Base-by-base conservation (phyloP, 495 filamentous ascomycete genomes). In the Podospora appendiculata region DNA sequence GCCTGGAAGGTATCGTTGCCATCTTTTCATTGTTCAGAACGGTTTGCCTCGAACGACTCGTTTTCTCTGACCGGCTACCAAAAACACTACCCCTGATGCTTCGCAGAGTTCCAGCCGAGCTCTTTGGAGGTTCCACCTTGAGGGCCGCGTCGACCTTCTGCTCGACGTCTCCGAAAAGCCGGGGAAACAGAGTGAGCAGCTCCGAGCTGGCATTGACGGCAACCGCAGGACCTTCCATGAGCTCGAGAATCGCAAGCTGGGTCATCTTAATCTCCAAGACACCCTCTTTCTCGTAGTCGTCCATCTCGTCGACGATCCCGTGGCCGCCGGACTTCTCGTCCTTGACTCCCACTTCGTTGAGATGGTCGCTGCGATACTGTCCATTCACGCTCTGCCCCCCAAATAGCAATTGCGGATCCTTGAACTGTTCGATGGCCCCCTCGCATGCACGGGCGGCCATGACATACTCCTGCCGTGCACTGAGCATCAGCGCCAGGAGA, bases 201-300 rank as follows among this genome's bases (percentile, higher is more conserved):
- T 94, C 86, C 47, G 88, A 83, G 58, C 84, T 88, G 50, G 83
- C 81, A 58, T 93, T 90, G 35, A 96, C 85, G 10, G 93, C 90
- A 49, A 83, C 79, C 53, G 87, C 83, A 0, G 90, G 79, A 6
- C 89, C 90, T 61, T 95, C 88, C 13, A 87, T 60, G 10, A 90
- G 72, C 67, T 97, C 93, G 10, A 90, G 62, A 38, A 98, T 80
- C 4, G 88, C 78, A 53, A 98, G 75, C 58, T 96, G 89, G 8
- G 90, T 96, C 81, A 98, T 96, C 61, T 92, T 94, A 33, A 95
- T 79, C 65, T 96, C 87, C 18, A 98, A 66, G 25, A 96, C 85
- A 16, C 78, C 75, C 60, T 88, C 86, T 59, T 87, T 92, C 60
- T 95, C 90, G 38, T 81, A 81, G 51, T 79, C 77, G 46, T 85